Evolutionary conservation across 257 asterid genomes (phyloP).

Genomic region (Pogostemon cablin): DNA sequence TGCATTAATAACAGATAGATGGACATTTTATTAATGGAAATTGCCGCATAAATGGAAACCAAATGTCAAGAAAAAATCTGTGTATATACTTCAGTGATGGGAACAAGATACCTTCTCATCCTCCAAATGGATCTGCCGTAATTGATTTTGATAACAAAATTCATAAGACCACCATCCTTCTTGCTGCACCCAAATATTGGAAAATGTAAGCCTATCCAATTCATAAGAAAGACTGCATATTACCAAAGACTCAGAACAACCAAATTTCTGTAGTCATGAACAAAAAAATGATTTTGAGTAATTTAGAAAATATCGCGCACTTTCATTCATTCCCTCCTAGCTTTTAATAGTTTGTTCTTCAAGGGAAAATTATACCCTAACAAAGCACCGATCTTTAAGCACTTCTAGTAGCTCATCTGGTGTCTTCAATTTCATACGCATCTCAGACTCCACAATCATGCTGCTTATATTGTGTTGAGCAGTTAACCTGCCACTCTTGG

Average conservation of each 20-base stretch:
- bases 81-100: constrained; percentile 8
- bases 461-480: constrained; percentile 81
- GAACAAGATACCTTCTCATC: constrained; percentile 72
- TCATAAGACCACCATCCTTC: constrained; percentile 99
- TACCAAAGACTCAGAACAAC: constrained; percentile 8
- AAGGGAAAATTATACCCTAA: constrained; percentile 61
- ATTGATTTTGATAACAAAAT: constrained; percentile 73
- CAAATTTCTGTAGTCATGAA: constrained; percentile 12
- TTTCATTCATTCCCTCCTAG: constrained; percentile 5
- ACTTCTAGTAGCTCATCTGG: constrained; percentile 96
- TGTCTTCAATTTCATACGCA: constrained; percentile 71
- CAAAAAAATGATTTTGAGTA: background rate
- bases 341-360: constrained; percentile 11
- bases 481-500: constrained; percentile 68
- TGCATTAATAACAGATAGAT: constrained; percentile 11
- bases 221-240: constrained; percentile 23
- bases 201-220: constrained; percentile 30
- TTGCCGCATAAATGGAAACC: constrained; percentile 16
- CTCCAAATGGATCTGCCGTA: constrained; percentile 94
- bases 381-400: constrained; percentile 79
- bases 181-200: constrained; percentile 65
- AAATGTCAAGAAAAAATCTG: constrained; percentile 1
- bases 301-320: constrained; percentile 3
- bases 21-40: constrained; percentile 21
- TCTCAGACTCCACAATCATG: constrained; percentile 87